These are phyloP conservation scores for Xylaria sp. DNA, from an alignment of 495 filamentous ascomycete genomes.

Conservation along the genomic window DNA sequence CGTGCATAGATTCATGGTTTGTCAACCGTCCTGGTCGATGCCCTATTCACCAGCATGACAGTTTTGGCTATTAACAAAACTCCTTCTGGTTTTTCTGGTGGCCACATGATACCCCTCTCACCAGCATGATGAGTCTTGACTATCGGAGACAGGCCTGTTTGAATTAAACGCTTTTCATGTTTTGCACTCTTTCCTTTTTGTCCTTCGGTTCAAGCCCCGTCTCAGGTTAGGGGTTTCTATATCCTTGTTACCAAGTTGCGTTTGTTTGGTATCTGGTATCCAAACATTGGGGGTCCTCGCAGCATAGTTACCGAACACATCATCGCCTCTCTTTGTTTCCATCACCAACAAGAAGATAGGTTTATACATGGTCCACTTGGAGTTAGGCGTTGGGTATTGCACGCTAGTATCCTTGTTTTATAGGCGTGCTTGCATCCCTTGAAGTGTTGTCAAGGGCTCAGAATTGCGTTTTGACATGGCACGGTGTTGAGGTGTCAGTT, in stretches of 20 bases:
- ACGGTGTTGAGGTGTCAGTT: conserved; percentile 29
- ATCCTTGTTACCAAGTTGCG: neutral
- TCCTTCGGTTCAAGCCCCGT: neutral
- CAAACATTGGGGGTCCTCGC: neutral
- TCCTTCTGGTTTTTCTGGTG: neutral
- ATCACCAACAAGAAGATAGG: neutral
- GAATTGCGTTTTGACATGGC: conserved; percentile 20
- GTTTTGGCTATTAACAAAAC: conserved; percentile 49
- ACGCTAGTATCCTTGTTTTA: neutral
- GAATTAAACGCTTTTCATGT: neutral
- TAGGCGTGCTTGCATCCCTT: conserved; percentile 3
- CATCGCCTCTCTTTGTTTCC: neutral
- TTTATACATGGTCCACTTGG: conserved; percentile 9
- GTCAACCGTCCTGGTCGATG: conserved; percentile 58
- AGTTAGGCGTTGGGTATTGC: conserved; percentile 14
- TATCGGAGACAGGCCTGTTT: conserved; percentile 9
- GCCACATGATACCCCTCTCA: neutral
- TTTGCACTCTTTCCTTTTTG: neutral
- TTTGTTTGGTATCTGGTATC: neutral
- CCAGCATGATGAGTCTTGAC: neutral
- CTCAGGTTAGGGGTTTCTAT: neutral
- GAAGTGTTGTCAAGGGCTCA: neutral
- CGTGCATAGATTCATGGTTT: conserved; percentile 67
- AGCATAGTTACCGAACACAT: neutral
- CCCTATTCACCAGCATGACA: conserved; percentile 63